Evolutionary conservation across 1,284 basidiomycete genomes (phyloP).

Genomic region (Mrakiaceae sp.): DNA sequence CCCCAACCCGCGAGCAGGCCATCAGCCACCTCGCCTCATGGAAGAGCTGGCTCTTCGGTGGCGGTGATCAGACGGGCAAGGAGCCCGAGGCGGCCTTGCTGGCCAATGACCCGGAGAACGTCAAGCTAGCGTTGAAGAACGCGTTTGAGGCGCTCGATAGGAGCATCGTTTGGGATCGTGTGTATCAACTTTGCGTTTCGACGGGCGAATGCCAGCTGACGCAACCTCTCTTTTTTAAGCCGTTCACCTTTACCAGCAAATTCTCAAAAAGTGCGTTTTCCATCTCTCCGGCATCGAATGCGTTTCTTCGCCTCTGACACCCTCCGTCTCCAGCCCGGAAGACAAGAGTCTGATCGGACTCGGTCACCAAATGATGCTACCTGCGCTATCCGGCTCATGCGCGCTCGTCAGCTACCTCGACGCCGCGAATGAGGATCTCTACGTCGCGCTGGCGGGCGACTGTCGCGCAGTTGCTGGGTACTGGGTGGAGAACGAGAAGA

Average conservation of each 20-base stretch:
- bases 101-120: neutral
- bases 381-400: conserved; percentile 74
- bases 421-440: conserved; percentile 63
- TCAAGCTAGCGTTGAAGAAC: neutral
- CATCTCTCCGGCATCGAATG: too few relatives aligned
- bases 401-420: conserved; percentile 77
- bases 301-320: too few relatives aligned
- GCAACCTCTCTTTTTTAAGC: neutral
- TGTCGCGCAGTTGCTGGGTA: conserved; percentile 90
- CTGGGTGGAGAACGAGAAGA: conserved; percentile 50
- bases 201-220: neutral
- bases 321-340: too few relatives aligned
- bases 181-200: neutral
- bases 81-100: neutral
- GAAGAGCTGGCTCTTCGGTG: conserved; percentile 3
- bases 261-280: too few relatives aligned
- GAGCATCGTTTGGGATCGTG: conserved; percentile 12
- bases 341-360: neutral
- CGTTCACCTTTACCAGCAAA: too few relatives aligned
- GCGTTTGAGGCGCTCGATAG: conserved; percentile 7
- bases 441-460: conserved; percentile 87
- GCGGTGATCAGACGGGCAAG: neutral
- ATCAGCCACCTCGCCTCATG: neutral
- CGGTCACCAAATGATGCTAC: conserved; percentile 51
- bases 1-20: conserved; percentile 7